Evolutionary conservation across 2,329 filamentous ascomycete genomes (phyloP), one percentile per base, ranked within the genome.

Genomic region (Fusarium vanettenii): DNA sequence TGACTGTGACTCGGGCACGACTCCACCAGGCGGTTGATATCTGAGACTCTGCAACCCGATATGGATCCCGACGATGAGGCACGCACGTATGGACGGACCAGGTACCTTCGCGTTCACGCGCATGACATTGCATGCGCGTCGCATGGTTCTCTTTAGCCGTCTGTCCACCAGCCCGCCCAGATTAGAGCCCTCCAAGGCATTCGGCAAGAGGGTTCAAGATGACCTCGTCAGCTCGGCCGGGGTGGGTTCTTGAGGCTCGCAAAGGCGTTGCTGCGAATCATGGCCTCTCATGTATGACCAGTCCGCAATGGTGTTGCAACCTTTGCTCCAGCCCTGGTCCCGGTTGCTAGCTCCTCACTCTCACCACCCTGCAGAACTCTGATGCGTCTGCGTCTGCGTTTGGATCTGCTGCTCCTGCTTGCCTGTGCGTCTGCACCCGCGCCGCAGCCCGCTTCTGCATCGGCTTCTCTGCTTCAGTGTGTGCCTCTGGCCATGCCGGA

Each of bases 41-140:
- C 71, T 73, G 73, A 72, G 75, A 74, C 71, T 60, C 41, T 75
- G 73, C 67, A 63, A 69, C 72, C 59, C 64, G 67, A 71, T 66
- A 76, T 74, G 69, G 69, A 70, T 67, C 60, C 72, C 39, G 43
- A 67, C 60, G 64, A 68, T 74, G 64, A 70, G 67, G 41, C 37
- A 66, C 48, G 55, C 57, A 41, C 37, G 35, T 69, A 71, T 60
- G 52, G 60, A 71, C 62, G 48, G 60, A 39, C 55, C 61, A 72
- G 66, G 69, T 76, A 72, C 70, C 69, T 76, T 78, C 67, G 55
- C 61, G 61, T 73, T 71, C 48, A 67, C 63, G 66, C 67, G 61
- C 67, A 69, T 64, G 35, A 62, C 52, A 67, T 71, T 69, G 66
- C 67, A 73, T 67, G 62, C 66, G 60, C 43, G 67, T 37, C 45